These are phyloP conservation scores for Solanum bulbocastanum DNA, from an alignment of 257 asterid genomes.

Conservation along the genomic window DNA sequence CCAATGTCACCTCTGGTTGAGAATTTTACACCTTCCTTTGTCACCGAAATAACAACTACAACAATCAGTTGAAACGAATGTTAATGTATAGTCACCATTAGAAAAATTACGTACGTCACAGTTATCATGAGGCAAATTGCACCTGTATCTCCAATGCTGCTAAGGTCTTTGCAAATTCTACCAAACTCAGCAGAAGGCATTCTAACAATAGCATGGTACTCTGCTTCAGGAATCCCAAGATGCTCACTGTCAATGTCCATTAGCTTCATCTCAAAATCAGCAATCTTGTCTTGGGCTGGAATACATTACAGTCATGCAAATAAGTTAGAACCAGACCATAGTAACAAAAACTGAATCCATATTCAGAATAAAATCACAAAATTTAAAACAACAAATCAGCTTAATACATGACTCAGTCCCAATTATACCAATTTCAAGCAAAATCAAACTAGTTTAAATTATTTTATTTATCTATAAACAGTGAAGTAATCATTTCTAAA, in stretches of 20 bases:
- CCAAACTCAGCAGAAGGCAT: slow-evolving; percentile 42
- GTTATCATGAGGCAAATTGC: not conserved
- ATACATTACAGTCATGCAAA: not conserved
- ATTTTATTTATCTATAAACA: not conserved
- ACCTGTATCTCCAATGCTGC: slow-evolving; percentile 35
- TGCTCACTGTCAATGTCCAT: slow-evolving; percentile 39
- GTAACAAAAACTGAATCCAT: not conserved
- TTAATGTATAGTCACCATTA: not conserved
- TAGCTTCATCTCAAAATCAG: slow-evolving; percentile 35
- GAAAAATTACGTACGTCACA: not conserved
- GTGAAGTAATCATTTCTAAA: not conserved
- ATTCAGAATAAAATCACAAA: not conserved
- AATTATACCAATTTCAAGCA: not conserved
- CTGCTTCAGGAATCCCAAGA: slow-evolving; percentile 33
- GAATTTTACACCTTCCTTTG: slow-evolving; percentile 94
- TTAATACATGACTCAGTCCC: not conserved
- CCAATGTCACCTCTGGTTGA: slow-evolving; percentile 93
- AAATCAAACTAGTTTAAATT: not conserved
- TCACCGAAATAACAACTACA: slow-evolving; percentile 87
- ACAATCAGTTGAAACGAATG: not conserved
- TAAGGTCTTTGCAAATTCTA: slow-evolving; percentile 31
- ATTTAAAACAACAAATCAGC: not conserved
- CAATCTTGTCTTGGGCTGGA: slow-evolving; percentile 30
- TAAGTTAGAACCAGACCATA: not conserved
- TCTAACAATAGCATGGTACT: slow-evolving; percentile 31